Evolutionary conservation across 495 filamentous ascomycete species (phyloP).

Genomic region (Daldinia caldariorum): DNA sequence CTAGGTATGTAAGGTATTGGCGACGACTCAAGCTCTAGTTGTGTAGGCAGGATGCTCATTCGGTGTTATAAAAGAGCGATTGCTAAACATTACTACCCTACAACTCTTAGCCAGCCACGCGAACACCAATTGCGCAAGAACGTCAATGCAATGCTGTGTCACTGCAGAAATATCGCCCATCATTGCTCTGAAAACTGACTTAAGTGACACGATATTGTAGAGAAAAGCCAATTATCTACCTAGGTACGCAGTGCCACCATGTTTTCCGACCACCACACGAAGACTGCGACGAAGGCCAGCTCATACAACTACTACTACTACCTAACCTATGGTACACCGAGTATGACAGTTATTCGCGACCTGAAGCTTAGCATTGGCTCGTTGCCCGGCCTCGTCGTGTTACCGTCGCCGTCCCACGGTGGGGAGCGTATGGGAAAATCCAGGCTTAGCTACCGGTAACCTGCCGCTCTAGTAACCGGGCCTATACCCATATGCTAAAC

Average conservation of each 20-base stretch:
- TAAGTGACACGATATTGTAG: conserved; percentile 13
- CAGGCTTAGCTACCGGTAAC: conserved; percentile 20
- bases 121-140: conserved; percentile 29
- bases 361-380: conserved; percentile 11
- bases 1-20: not conserved
- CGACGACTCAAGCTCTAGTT: not conserved
- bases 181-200: not conserved
- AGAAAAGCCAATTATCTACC: conserved; percentile 20
- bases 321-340: conserved; percentile 1
- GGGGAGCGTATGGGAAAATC: conserved; percentile 6
- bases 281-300: conserved; percentile 11
- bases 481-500: conserved; percentile 1
- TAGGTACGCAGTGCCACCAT: conserved; percentile 32
- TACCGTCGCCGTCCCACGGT: conserved; percentile 20
- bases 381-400: conserved; percentile 31
- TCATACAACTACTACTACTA: conserved; percentile 16
- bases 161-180: conserved; percentile 15
- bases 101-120: conserved; percentile 12
- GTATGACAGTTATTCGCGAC: conserved; percentile 21
- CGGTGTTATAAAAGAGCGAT: conserved; percentile 16
- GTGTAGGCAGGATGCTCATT: conserved; percentile 23
- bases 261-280: conserved; percentile 17
- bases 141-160: conserved; percentile 21
- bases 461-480: conserved; percentile 17
- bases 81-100: conserved; percentile 6